Percentiles rank a stretch among this genome's conserved stretches.
These are phyloP conservation scores for Dactylonectria estremocensis DNA, from an alignment of 2,329 filamentous ascomycete species.

Conservation along the genomic window DNA sequence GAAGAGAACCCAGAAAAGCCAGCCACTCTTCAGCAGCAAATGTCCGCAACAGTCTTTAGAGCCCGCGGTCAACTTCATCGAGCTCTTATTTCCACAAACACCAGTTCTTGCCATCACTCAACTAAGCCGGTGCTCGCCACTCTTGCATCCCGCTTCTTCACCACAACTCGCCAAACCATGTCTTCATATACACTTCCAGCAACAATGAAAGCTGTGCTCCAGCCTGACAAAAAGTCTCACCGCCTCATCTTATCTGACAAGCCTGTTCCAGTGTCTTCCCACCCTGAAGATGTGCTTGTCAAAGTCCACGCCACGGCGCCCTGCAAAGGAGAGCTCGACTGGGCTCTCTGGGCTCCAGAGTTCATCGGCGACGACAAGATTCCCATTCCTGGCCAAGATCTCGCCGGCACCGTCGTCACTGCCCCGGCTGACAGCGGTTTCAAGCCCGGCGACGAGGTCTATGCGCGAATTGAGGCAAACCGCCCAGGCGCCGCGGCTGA, in stretches of 20 bases:
- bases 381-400: constrained; percentile 55
- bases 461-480: constrained; percentile 35
- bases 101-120: background rate
- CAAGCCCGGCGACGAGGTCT: constrained; percentile 32
- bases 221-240: constrained; percentile 35
- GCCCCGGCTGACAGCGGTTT: constrained; percentile 46
- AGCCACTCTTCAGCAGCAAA: background rate
- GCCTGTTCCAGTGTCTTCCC: constrained; percentile 36
- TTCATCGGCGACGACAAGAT: constrained; percentile 41
- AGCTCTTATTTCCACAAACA: background rate
- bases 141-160: background rate
- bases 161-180: constrained; percentile 15
- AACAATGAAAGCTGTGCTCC: constrained; percentile 36
- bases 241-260: constrained; percentile 29
- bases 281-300: constrained; percentile 50
- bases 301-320: constrained; percentile 53
- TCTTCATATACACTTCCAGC: constrained; percentile 4
- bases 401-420: constrained; percentile 55
- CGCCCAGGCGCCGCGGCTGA: constrained; percentile 32
- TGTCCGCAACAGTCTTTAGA: background rate
- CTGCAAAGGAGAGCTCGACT: constrained; percentile 52
- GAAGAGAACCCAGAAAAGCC: background rate
- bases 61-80: background rate
- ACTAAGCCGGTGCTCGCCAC: background rate
- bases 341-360: constrained; percentile 44